These are phyloP conservation scores for Pseudogymnoascus sp. DNA, from an alignment of 2,329 filamentous ascomycete species.

Conservation along the genomic window DNA sequence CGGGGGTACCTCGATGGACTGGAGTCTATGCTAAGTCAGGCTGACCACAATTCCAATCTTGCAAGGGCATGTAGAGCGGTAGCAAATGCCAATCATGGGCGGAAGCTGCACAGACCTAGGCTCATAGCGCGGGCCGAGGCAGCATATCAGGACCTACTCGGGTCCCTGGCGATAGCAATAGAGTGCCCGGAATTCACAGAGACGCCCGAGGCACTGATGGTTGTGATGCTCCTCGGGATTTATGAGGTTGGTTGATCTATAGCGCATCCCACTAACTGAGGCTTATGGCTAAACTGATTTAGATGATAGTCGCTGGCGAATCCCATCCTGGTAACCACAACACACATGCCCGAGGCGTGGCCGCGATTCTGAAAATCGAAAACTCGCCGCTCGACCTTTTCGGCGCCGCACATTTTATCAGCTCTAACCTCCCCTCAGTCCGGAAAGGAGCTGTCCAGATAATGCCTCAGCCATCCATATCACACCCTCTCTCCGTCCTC, in stretches of 20 bases:
- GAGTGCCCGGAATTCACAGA: constrained; percentile 11
- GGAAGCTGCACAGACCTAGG: constrained; percentile 16
- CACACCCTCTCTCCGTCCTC: not conserved
- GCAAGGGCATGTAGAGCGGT: constrained; percentile 20
- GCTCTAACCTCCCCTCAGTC: not conserved
- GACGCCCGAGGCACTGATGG: constrained; percentile 13
- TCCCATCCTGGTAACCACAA: constrained; percentile 14
- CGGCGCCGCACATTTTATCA: not conserved
- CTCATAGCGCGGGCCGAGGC: constrained; percentile 13
- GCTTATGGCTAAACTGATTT: not conserved
- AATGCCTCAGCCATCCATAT: not conserved
- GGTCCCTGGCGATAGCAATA: constrained; percentile 15
- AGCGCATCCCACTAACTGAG: not conserved
- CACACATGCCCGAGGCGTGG: constrained; percentile 17
- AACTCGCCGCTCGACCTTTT: constrained; percentile 13
- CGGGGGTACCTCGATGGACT: constrained; percentile 18
- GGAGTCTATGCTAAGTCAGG: constrained; percentile 14
- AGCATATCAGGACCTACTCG: constrained; percentile 18
- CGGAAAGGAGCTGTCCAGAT: not conserved
- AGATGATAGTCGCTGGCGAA: constrained; percentile 18
- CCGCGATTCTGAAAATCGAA: constrained; percentile 13
- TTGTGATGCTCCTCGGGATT: constrained; percentile 21
- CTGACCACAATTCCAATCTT: constrained; percentile 18
- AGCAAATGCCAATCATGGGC: constrained; percentile 18
- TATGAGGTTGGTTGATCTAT: constrained; percentile 20